These are phyloP conservation scores for Aeminium ludgeri DNA, from an alignment of 495 filamentous ascomycete genomes.

Conservation along the genomic window DNA sequence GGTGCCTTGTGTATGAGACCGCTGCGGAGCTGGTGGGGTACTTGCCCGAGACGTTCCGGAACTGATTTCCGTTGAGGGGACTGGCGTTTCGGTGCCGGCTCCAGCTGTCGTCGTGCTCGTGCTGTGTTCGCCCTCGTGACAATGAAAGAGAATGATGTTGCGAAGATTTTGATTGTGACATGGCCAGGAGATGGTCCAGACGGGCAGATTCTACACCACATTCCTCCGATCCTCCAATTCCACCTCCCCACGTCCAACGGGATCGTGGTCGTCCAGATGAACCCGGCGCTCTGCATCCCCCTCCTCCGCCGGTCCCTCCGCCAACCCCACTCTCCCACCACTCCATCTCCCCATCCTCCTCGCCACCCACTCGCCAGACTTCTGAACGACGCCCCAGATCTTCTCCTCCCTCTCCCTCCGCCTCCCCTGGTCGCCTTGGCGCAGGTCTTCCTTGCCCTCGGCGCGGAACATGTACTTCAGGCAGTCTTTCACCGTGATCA, in stretches of 20 bases:
- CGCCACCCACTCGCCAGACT: slow-evolving; percentile 18
- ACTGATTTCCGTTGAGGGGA: no score
- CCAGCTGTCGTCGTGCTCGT: no score
- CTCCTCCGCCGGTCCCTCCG: slow-evolving; percentile 2
- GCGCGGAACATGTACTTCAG: slow-evolving; percentile 95
- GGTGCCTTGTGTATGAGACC: no score
- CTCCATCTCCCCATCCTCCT: slow-evolving; percentile 6
- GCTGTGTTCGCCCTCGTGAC: no score
- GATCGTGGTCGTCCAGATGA: background rate
- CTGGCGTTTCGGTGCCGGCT: no score
- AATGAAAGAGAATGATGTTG: no score
- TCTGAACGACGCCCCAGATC: slow-evolving; percentile 21
- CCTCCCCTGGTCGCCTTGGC: slow-evolving; percentile 30
- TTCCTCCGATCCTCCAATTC: slow-evolving; percentile 13
- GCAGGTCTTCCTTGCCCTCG: slow-evolving; percentile 65
- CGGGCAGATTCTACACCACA: slow-evolving; percentile 1
- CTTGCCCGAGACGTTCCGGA: no score
- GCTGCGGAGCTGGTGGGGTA: no score
- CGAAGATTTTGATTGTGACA: no score
- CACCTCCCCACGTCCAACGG: slow-evolving; percentile 1
- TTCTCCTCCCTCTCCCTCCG: slow-evolving; percentile 21
- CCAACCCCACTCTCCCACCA: slow-evolving; percentile 11
- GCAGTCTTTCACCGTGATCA: slow-evolving; percentile 95
- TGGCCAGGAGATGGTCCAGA: background rate
- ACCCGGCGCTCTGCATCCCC: background rate